These are phyloP conservation scores for Paramarasmius palmivorus DNA, from an alignment of 1,284 basidiomycete species.

Conservation along the genomic window DNA sequence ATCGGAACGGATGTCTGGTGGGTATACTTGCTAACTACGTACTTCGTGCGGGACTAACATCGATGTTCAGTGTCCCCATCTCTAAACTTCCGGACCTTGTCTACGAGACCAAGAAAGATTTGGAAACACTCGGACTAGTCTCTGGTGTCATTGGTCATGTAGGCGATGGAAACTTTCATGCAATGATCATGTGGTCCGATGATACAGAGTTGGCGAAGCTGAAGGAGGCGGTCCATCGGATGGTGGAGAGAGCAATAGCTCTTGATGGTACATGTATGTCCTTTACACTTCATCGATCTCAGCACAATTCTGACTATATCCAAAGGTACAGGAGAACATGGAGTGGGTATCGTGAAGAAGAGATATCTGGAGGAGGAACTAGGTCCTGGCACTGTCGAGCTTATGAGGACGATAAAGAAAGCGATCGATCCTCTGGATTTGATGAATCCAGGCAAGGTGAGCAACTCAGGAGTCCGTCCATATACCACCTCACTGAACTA, in stretches of 20 bases:
- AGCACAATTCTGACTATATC: too few relatives aligned
- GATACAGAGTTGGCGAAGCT: conserved; percentile 59
- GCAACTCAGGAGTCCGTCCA: too few relatives aligned
- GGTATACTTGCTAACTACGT: conserved; percentile 20
- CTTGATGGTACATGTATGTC: conserved; percentile 75
- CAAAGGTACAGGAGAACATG: conserved; percentile 56
- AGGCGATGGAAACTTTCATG: conserved; percentile 74
- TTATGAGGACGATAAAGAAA: conserved; percentile 71
- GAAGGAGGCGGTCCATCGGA: conserved; percentile 57
- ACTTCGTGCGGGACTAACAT: too few relatives aligned
- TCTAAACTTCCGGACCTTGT: conserved; percentile 78
- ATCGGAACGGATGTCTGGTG: conserved; percentile 91
- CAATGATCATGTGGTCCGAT: conserved; percentile 59
- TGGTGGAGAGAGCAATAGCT: conserved; percentile 72
- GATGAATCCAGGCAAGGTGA: conserved; percentile 65
- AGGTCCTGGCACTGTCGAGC: conserved; percentile 63
- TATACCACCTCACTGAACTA: too few relatives aligned
- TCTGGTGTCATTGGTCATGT: conserved; percentile 80
- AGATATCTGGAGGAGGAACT: conserved; percentile 62
- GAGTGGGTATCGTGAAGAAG: conserved; percentile 69
- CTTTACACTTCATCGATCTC: too few relatives aligned
- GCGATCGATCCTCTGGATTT: conserved; percentile 62
- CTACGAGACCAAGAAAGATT: conserved; percentile 74
- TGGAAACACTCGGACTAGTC: conserved; percentile 56
- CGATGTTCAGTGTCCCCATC: conserved; percentile 66